These are phyloP conservation scores for Mortierella sp. DNA, from an alignment of 371 early-diverging fungal species.

Conservation along the genomic window DNA sequence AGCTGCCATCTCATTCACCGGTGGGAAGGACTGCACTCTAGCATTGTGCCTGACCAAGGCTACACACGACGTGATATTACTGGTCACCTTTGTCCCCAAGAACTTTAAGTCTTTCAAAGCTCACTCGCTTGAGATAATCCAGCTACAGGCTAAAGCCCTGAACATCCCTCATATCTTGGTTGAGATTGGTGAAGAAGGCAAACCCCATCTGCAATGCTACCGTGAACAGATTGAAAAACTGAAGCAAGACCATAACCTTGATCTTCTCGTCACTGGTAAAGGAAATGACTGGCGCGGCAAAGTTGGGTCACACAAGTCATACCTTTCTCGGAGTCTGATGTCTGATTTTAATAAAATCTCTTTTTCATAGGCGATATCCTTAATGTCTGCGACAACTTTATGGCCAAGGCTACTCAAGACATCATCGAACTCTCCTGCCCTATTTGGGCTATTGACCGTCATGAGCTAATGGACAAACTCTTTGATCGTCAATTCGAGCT, in stretches of 20 bases:
- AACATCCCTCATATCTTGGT: constrained; percentile 61
- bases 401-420: constrained; percentile 64
- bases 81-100: constrained; percentile 68
- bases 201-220: constrained; percentile 64
- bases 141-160: constrained; percentile 61
- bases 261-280: constrained; percentile 64
- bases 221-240: constrained; percentile 58
- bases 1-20: constrained; percentile 69
- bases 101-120: constrained; percentile 64
- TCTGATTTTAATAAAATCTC: background rate
- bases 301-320: background rate
- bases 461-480: constrained; percentile 57
- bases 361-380: constrained; percentile 64
- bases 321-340: no score
- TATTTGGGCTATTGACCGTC: constrained; percentile 64
- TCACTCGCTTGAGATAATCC: constrained; percentile 61
- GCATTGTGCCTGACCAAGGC: constrained; percentile 60
- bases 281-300: background rate
- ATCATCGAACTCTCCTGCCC: constrained; percentile 66
- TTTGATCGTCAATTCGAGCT: constrained; percentile 57
- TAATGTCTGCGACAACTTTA: constrained; percentile 69
- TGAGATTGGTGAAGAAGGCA: constrained; percentile 58
- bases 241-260: constrained; percentile 51
- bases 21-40: constrained; percentile 71
- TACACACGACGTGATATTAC: constrained; percentile 58